These are phyloP conservation scores for Septoria petroselini DNA, from an alignment of 2,329 filamentous ascomycete genomes.

Conservation along the genomic window DNA sequence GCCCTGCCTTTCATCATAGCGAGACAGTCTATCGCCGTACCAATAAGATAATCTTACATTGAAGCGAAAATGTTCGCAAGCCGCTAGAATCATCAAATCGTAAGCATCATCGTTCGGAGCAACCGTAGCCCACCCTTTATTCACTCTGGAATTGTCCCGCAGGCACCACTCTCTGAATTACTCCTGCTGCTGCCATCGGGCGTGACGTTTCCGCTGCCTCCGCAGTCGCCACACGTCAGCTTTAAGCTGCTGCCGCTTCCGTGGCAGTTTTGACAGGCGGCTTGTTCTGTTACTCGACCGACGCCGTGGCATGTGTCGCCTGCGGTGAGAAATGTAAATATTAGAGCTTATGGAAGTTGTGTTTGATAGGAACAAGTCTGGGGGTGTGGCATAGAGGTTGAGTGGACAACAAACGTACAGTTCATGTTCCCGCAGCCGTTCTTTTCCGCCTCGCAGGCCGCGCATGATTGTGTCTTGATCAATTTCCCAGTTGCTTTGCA, in stretches of 20 bases:
- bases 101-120: background rate
- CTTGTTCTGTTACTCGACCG: background rate
- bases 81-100: background rate
- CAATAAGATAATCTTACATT: too few relatives aligned
- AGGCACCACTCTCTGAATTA: constrained; percentile 4
- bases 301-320: constrained; percentile 10
- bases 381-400: too few relatives aligned
- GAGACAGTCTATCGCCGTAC: too few relatives aligned
- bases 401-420: constrained; percentile 8
- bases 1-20: too few relatives aligned
- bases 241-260: constrained; percentile 17
- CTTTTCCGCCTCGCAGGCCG: constrained; percentile 21
- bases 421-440: constrained; percentile 23
- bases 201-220: constrained; percentile 10
- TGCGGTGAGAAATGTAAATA: too few relatives aligned
- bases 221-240: constrained; percentile 21
- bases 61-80: too few relatives aligned
- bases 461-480: constrained; percentile 2
- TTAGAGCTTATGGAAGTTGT: too few relatives aligned
- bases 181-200: constrained; percentile 10
- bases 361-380: too few relatives aligned
- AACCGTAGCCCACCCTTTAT: background rate
- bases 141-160: constrained; percentile 5
- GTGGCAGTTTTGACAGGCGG: constrained; percentile 12
- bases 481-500: constrained; percentile 21